Conservation (phyloP, 1,284 basidiomycete species). For the Malassezia caprae region DNA sequence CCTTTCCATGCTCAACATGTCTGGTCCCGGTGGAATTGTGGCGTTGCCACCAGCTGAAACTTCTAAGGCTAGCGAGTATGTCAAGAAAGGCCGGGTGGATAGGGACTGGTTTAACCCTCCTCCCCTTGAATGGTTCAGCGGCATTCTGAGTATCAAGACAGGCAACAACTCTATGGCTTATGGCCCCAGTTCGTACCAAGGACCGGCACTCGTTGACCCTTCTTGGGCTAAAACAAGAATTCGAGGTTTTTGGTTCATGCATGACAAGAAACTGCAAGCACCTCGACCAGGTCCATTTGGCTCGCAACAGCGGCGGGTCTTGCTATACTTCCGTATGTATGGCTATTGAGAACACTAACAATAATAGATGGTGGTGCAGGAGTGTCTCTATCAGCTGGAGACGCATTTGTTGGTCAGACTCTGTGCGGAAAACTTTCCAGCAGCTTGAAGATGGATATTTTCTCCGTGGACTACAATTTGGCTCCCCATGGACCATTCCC, state of each 20-base stretch:
- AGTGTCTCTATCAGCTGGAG: conserved; percentile 41
- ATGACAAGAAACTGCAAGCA: conserved; percentile 16
- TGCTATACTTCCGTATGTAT: conserved; percentile 35
- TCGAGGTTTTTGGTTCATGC: conserved; percentile 40
- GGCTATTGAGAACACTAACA: too few species aligned
- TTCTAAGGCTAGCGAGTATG: conserved; percentile 26
- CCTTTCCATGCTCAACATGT: conserved; percentile 26
- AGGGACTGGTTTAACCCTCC: conserved; percentile 41
- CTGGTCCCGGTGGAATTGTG: conserved; percentile 37
- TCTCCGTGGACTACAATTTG: conserved; percentile 45
- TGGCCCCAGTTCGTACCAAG: conserved; percentile 23
- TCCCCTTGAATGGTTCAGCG: conserved; percentile 30
- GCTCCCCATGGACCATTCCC: conserved; percentile 36
- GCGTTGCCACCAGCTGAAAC: conserved; percentile 21
- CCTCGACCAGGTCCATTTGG: conserved; percentile 13
- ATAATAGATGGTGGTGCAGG: conserved; percentile 34
- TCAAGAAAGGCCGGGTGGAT: conserved; percentile 24
- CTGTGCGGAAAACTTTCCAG: conserved; percentile 31
- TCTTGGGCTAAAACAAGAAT: conserved; percentile 37
- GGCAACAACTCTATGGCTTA: conserved; percentile 9
- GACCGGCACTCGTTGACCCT: conserved; percentile 37
- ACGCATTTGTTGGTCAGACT: conserved; percentile 37
- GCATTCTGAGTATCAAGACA: conserved; percentile 35
- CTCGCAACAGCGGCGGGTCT: conserved; percentile 21
- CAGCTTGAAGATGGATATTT: conserved; percentile 30